A percentile compares a stretch with the other conserved stretches of the same genome.
phyloP scores from a whole-genome alignment of 129 eudicot genomes.

The Flaveria trinervia region DNA sequence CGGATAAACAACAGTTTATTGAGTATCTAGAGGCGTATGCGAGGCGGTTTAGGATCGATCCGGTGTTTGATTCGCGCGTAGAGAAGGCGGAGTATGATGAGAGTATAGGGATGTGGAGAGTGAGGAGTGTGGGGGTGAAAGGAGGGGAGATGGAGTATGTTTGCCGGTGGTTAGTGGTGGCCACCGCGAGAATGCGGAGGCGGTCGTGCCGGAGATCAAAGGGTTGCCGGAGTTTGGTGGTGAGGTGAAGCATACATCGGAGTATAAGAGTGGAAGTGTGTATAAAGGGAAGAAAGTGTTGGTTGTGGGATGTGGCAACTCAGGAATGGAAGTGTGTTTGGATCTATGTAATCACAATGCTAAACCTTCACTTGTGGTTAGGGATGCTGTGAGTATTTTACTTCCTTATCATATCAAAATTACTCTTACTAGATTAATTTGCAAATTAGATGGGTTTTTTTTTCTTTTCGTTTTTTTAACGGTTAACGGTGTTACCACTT shows the following conservation, averaged over 20 bases:
- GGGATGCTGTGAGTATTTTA: conserved; percentile 73
- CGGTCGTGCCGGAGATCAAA: conserved; percentile 65
- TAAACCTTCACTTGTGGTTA: conserved; percentile 91
- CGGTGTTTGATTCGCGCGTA: conserved; percentile 65
- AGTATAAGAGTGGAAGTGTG: conserved; percentile 70
- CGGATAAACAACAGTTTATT: conserved; percentile 69
- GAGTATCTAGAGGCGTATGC: conserved; percentile 73
- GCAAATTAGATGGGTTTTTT: no score
- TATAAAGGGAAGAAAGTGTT: conserved; percentile 76
- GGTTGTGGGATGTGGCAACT: conserved; percentile 97
- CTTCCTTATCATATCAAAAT: background rate
- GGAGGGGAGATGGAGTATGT: conserved; percentile 62
- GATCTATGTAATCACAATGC: conserved; percentile 91
- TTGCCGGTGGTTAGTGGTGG: conserved; percentile 89
- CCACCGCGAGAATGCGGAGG: conserved; percentile 99
- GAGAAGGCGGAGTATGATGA: conserved; percentile 63
- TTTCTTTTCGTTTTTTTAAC: no score
- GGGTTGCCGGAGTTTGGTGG: conserved; percentile 77
- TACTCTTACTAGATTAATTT: no score
- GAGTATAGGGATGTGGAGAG: conserved; percentile 67
- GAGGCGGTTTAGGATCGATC: conserved; percentile 49
- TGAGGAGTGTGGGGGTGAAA: conserved; percentile 44
- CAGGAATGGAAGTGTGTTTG: conserved; percentile 99
- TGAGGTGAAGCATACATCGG: conserved; percentile 66
- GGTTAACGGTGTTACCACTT: no score